A percentile compares a stretch with the other conserved stretches of the same genome.
phyloP scores from a whole-genome alignment of 352 stramenopile species.

The Phytophthora europaea region DNA sequence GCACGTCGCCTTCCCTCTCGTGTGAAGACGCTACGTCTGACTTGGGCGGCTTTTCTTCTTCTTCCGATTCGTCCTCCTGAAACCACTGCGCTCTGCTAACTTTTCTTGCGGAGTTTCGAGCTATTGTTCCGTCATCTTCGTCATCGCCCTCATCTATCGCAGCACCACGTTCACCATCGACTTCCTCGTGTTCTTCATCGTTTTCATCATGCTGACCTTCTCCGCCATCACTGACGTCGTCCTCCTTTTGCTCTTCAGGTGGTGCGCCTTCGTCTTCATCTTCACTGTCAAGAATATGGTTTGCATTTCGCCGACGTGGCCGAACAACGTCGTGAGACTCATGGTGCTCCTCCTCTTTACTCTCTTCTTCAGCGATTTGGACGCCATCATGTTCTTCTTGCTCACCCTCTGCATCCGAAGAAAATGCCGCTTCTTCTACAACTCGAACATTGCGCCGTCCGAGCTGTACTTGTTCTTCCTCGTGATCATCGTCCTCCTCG shows the following conservation, averaged over 20 bases:
- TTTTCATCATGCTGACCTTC: conserved; percentile 18
- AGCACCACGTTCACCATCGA: conserved; percentile 15
- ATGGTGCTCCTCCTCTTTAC: conserved; percentile 15
- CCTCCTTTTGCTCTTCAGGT: conserved; percentile 22
- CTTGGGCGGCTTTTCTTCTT: conserved; percentile 24
- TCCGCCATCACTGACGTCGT: conserved; percentile 8
- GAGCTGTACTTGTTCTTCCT: conserved; percentile 15
- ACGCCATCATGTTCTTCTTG: conserved; percentile 6
- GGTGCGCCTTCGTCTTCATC: conserved; percentile 31
- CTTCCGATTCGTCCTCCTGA: conserved; percentile 40
- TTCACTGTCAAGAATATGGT: conserved; percentile 51
- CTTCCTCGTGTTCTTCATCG: conserved; percentile 3
- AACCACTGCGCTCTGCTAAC: conserved; percentile 37
- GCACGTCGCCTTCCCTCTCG: conserved; percentile 3
- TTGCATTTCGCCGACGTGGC: conserved; percentile 38
- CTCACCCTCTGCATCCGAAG: conserved; percentile 29
- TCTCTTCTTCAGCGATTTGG: conserved; percentile 14
- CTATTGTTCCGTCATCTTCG: conserved; percentile 25
- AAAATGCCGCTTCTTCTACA: conserved; percentile 33
- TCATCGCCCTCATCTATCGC: conserved; percentile 31
- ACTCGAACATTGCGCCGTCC: conserved; percentile 30
- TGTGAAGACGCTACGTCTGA: conserved; percentile 4
- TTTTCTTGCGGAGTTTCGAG: conserved; percentile 15
- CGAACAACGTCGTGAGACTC: conserved; percentile 17
- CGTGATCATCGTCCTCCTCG: conserved; percentile 13